phyloP scores from a whole-genome alignment of 1,139 yeast species.

The Debaryomycetaceae sp. region DNA sequence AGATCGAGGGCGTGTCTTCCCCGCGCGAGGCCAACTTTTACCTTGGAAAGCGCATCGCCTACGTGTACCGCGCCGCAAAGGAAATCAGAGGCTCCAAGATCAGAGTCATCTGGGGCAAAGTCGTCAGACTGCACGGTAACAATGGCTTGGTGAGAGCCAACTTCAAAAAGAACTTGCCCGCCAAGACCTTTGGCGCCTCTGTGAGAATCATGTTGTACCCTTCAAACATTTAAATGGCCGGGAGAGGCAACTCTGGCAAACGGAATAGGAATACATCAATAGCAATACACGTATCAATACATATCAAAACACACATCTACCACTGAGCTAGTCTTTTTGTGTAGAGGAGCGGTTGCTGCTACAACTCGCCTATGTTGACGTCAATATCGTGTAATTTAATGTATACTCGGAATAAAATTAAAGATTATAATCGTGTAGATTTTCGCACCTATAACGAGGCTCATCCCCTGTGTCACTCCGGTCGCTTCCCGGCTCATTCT shows the following conservation, averaged over 20 bases:
- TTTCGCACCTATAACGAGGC: no score
- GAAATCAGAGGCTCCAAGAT: conserved; percentile 98
- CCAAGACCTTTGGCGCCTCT: conserved; percentile 99
- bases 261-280: no score
- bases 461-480: no score
- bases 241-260: no score
- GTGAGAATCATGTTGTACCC: conserved; percentile 99
- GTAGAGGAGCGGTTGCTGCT: no score
- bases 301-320: background rate
- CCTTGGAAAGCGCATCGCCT: conserved; percentile 99
- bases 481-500: no score
- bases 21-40: conserved; percentile 96
- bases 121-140: conserved; percentile 98
- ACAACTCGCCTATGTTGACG: no score
- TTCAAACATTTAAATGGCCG: conserved; percentile 78
- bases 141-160: conserved; percentile 97
- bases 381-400: no score
- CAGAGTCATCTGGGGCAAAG: conserved; percentile 99
- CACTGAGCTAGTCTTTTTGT: background rate
- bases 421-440: no score
- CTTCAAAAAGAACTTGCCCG: conserved; percentile 98
- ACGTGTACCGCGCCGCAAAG: conserved; percentile 97
- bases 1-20: conserved; percentile 89
- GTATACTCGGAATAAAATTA: no score
- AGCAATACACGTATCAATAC: no score